Base-by-base conservation (phyloP, 371 early-diverging fungal species). In the Rhizopus arrhizus region DNA sequence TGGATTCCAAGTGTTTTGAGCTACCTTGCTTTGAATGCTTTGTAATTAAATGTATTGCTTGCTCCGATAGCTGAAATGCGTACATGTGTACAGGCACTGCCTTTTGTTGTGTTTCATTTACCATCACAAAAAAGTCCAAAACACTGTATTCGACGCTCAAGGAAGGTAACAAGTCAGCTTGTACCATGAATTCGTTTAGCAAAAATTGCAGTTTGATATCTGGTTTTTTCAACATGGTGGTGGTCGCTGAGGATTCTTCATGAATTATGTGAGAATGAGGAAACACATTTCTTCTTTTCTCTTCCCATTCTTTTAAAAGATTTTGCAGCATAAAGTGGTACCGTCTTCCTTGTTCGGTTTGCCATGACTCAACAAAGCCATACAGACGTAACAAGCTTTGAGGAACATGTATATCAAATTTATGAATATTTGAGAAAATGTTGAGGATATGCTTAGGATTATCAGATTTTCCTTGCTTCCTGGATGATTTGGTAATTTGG, bases 341-440 rank as follows among this genome's bases (percentile, higher is more conserved):
- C 5, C 83, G 72, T 48, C 89, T 79, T 33, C 89, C 79, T 65
- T 89, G 86, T 51, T 91, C 91, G n/a, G 87, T 83, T 9, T 87
- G 77, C 91, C 92, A 92, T 45, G 88, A 88, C 58, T 90, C 91
- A 15, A 92, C 70, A 67, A 94, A 92, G 0, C 85, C 73, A 57
- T 92, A 91, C 2, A 94, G 69, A 41, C 86, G 86, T n/a, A 94
- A 62, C 6, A 92, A 64, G 56, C 90, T 91, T 53, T 89, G 83
- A 2, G 92, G 94, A 0, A 89, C 72, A 28, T 77, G 75, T 15
- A 92, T 61, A n/a, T 75, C 69, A 29, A 89, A 72, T 9, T 69
- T 70, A 56, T 84, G 81, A 29, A 91, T 73, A 10, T 73, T 80
- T 33, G 84, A 82, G 58, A 89, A 75, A 2, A 86, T 56, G 40